Evolutionary conservation across 106 monocot genomes (phyloP).

Genomic region (Allium cepa): DNA sequence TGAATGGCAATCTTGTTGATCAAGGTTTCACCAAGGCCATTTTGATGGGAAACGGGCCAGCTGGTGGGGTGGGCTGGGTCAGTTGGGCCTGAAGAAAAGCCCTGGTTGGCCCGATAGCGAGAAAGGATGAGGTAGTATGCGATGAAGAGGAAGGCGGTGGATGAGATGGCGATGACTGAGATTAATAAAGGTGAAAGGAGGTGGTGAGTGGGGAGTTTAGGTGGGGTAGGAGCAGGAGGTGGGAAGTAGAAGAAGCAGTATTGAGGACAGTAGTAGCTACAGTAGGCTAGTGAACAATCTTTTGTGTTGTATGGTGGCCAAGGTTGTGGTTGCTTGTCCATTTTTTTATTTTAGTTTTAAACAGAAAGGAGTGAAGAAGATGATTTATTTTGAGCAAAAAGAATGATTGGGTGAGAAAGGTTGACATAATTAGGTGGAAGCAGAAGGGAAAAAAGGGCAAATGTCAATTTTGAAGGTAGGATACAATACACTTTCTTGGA

Average conservation of each 20-base stretch:
- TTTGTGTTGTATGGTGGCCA: slow-evolving; percentile 24
- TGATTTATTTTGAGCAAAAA: no score
- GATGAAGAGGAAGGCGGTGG: slow-evolving; percentile 37
- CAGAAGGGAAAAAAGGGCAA: no score
- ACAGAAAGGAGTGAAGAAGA: no score
- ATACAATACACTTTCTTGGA: no score
- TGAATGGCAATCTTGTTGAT: slow-evolving; percentile 10
- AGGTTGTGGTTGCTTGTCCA: slow-evolving; percentile 5
- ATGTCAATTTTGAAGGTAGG: no score
- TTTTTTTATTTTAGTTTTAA: background rate
- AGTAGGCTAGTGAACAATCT: slow-evolving; percentile 46
- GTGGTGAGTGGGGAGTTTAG: slow-evolving; percentile 11
- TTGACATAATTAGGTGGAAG: no score
- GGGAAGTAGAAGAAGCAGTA: background rate
- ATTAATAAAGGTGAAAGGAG: slow-evolving; percentile 31
- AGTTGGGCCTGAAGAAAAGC: background rate
- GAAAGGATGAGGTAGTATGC: slow-evolving; percentile 31
- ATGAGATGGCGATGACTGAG: slow-evolving; percentile 27
- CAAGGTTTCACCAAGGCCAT: background rate
- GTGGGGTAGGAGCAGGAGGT: background rate
- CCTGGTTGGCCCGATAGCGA: slow-evolving; percentile 1
- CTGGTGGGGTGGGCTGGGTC: no score
- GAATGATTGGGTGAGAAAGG: no score
- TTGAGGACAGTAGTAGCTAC: slow-evolving; percentile 46
- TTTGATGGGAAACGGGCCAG: slow-evolving; percentile 13